Evolutionary conservation across 2,329 filamentous ascomycete species (phyloP).

Genomic region (Chalaropsis ovoidea): DNA sequence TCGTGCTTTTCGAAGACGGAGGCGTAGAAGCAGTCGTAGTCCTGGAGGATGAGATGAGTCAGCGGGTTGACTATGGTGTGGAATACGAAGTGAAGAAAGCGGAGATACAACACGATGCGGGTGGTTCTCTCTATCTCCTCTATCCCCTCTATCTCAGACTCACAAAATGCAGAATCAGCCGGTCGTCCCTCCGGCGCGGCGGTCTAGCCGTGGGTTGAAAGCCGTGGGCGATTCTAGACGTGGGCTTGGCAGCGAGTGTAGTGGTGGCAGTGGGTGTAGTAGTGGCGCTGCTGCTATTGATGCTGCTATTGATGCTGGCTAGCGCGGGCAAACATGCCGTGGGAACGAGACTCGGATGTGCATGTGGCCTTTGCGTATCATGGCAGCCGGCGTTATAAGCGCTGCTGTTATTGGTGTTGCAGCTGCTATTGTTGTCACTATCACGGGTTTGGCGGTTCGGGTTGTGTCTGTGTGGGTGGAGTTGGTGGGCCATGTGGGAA

Average conservation of each 20-base stretch:
- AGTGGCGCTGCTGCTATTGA: neutral
- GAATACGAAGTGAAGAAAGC: too few species aligned
- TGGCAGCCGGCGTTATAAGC: neutral
- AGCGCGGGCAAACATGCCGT: neutral
- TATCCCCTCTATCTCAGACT: too few species aligned
- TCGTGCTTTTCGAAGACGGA: constrained; percentile 77
- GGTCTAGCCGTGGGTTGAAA: neutral
- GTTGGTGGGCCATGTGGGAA: neutral
- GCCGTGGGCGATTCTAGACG: neutral
- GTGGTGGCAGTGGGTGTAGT: neutral
- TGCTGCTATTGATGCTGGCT: neutral
- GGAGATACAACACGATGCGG: too few species aligned
- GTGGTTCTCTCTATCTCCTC: too few species aligned
- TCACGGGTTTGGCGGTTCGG: neutral
- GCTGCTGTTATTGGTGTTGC: neutral
- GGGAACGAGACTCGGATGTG: neutral
- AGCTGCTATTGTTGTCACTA: neutral
- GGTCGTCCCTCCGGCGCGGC: constrained; percentile 16
- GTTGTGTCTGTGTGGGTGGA: neutral
- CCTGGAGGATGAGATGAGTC: constrained; percentile 35
- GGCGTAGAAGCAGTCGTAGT: constrained; percentile 91
- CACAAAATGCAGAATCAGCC: constrained; percentile 24
- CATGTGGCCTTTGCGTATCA: neutral
- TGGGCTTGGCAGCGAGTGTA: neutral
- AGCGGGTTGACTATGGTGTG: neutral